Base-by-base conservation (phyloP, 352 stramenopile species). In the Phytophthora pistaciae region DNA sequence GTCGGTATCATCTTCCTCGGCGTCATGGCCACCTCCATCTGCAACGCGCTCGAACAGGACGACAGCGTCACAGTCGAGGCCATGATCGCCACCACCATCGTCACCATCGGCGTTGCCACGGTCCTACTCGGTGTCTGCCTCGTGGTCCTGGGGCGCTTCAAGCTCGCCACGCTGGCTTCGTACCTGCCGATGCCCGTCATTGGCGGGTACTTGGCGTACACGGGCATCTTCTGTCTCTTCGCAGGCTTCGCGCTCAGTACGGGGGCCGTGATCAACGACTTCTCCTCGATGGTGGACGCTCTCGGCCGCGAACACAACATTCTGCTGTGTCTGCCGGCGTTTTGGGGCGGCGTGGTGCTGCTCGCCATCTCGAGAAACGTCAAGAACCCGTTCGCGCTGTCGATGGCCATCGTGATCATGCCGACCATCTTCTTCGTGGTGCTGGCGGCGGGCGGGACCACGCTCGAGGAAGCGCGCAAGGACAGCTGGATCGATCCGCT, bases 131-230 rank as follows among this genome's bases (percentile, higher is more conserved):
- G 98, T 2, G 49, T 93, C 4, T 92, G 91, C 18, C 86, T 99
- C 36, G 89, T 99, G 11, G 61, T 98, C 11, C 91, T 99, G 65
- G 97, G 97, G 0, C 92, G 87, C 64, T 92, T 99, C 55, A 90
- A 91, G 71, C 85, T 99, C 36, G 98, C 97, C 5, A 87, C 83
- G 0, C 91, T 99, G 49, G 97, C 99, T 18, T 97, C 97, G 55
- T 96, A 99, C 72, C 75, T 99, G 42, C 98, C 98, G 2, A 98
- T 98, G 72, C 96, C 91, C 33, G 98, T 99, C 3, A 87, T 99
- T 38, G 97, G 96, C 21, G 98, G 98, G 25, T 99, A 99, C 83
- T 79, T 99, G n/a, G 97, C 96, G 14, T 99, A 96, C 79, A 99
- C 98, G 64, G 97, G 98, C 14, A 96, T 98, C 49, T 99, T 99